phyloP scores from a whole-genome alignment of 2,329 filamentous ascomycete species.

The Drechslerella coelobrocha region DNA sequence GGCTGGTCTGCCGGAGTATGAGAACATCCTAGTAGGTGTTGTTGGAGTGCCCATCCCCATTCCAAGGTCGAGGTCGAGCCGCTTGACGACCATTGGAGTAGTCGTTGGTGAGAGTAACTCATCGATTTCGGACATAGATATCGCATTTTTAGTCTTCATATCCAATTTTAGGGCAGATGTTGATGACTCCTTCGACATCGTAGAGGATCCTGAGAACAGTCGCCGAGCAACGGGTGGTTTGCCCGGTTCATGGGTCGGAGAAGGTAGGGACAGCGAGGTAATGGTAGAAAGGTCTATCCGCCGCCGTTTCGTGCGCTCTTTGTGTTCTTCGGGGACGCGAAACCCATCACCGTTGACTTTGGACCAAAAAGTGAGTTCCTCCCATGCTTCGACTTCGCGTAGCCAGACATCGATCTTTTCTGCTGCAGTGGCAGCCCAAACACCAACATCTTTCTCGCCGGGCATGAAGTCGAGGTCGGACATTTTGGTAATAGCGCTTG shows the following conservation, averaged over 20 bases:
- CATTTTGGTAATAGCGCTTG: conserved; percentile 52
- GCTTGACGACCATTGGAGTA: conserved; percentile 32
- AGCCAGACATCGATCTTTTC: conserved; percentile 77
- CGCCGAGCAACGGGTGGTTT: conserved; percentile 23
- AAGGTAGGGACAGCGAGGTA: background rate
- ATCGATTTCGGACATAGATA: conserved; percentile 47
- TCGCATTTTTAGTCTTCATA: conserved; percentile 36
- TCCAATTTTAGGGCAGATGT: conserved; percentile 25
- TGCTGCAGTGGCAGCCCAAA: conserved; percentile 73
- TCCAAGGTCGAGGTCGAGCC: conserved; percentile 30
- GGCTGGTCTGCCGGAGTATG: conserved; percentile 13
- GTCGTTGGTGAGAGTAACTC: conserved; percentile 39
- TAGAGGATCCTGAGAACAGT: conserved; percentile 55
- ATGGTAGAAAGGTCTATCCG: conserved; percentile 52
- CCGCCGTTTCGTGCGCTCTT: conserved; percentile 62
- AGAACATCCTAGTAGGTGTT: conserved; percentile 35
- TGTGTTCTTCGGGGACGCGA: conserved; percentile 64
- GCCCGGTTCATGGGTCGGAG: background rate
- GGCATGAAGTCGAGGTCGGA: conserved; percentile 52
- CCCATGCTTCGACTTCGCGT: conserved; percentile 70
- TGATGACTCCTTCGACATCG: conserved; percentile 21
- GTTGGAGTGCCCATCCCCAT: conserved; percentile 14
- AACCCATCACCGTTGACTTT: conserved; percentile 55
- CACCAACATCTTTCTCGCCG: conserved; percentile 73
- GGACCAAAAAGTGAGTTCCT: conserved; percentile 61